Evolutionary conservation across 75 land plant genomes (phyloP).

Genomic region (Cryptomeria japonica): DNA sequence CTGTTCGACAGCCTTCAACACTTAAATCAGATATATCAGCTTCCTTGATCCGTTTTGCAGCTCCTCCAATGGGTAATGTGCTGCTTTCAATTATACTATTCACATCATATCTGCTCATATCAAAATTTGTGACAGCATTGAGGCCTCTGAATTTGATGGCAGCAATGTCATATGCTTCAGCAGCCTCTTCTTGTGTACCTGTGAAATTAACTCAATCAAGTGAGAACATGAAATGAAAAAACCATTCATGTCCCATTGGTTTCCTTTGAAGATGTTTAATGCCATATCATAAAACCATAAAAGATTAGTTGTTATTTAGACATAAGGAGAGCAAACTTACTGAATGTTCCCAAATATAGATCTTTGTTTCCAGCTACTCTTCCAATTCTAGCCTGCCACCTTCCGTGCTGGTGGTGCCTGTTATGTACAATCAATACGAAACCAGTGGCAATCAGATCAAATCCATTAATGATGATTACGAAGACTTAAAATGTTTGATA

Average conservation of each 20-base stretch:
- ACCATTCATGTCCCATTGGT: neutral
- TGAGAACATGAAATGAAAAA: neutral
- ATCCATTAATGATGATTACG: neutral
- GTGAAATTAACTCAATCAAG: neutral
- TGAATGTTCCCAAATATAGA: slow-evolving; percentile 63
- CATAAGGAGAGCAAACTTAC: slow-evolving; percentile 27
- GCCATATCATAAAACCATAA: neutral
- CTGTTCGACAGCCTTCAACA: slow-evolving; percentile 10
- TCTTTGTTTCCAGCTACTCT: slow-evolving; percentile 71
- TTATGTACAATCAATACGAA: neutral
- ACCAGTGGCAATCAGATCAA: neutral
- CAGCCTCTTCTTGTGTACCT: slow-evolving; percentile 64
- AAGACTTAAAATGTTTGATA: neutral
- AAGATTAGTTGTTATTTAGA: neutral
- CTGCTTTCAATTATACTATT: slow-evolving; percentile 35
- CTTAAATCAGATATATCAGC: neutral
- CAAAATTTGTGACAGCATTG: slow-evolving; percentile 60
- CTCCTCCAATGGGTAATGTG: slow-evolving; percentile 29
- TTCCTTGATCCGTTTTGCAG: neutral
- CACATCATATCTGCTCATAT: slow-evolving; percentile 46
- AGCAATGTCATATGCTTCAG: slow-evolving; percentile 61
- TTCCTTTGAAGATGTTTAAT: neutral
- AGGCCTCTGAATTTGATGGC: slow-evolving; percentile 54
- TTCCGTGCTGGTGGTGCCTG: slow-evolving; percentile 70
- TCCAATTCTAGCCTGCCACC: slow-evolving; percentile 73